Base-by-base conservation (phyloP, 2,329 filamentous ascomycete genomes). In the Ceratocystis cacaofunesta region DNA sequence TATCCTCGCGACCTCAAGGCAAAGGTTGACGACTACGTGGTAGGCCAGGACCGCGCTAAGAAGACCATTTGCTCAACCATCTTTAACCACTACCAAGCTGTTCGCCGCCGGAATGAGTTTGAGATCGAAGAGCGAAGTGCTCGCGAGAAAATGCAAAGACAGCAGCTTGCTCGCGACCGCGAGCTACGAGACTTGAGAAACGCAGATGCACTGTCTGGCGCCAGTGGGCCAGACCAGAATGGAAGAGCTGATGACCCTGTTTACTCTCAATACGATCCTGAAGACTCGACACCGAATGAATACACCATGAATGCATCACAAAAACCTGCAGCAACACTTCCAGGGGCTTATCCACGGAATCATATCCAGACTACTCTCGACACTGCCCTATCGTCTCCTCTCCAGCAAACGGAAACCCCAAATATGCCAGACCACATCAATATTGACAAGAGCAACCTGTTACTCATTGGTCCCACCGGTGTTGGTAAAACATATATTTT, bases 401-500 rank as follows among this genome's bases (percentile, higher is more conserved):
- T 82, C 32, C 81, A 80, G 68, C 73, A 77, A 30, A 73, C 76
- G 2, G 81, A 84, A 62, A 80, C 83, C 60, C 70, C 74, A 17
- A 70, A 71, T 3, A 69, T 73, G 2, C 74, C 77, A 1, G 74
- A 78, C 10, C 77, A 77, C 30, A 78, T 95, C 70, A 90, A 88
- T 70, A 87, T 99, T 68, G 92, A 96, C 74, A 99, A 99, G 77
- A 96, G 92, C 71, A 99, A 99, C 73, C 81, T 99, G 50, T 78
- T 99, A 52, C 78, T 97, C 63, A 82, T 97, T 30, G 94, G 94
- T 0, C 94, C 94, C 0, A 96, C 92, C 0, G 94, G 94, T 1
- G 92, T 96, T 5, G 94, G 94, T 15, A 99, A 99, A 77, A 99
- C 94, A 0, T 85, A 97, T 68, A 97, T 99, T 77, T 83, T 91